Conservation (phyloP, 345 rosid genomes). For the Bruguiera gymnorhiza region DNA sequence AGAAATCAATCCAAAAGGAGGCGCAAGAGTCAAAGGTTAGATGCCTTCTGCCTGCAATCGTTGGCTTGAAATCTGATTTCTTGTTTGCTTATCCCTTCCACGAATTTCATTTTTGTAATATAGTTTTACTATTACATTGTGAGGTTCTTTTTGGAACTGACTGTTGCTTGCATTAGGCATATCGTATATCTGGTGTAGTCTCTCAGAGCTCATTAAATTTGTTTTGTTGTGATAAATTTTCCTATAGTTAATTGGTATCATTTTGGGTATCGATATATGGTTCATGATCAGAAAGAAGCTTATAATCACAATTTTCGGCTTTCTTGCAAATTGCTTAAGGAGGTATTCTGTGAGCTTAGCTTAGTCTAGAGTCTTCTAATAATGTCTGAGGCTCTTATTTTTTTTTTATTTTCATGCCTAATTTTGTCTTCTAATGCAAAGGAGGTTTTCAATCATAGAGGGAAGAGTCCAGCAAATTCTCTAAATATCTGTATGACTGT, state of each 20-base stretch:
- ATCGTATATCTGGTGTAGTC: background rate
- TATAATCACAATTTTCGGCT: too few species aligned
- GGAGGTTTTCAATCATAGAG: background rate
- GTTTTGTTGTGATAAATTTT: too few species aligned
- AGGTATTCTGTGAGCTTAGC: background rate
- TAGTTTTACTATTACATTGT: background rate
- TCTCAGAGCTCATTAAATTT: conserved; percentile 3
- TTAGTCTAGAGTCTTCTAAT: background rate
- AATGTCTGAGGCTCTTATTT: background rate
- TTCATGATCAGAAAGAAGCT: too few species aligned
- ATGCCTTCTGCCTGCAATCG: background rate
- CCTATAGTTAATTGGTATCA: too few species aligned
- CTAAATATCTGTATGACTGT: too few species aligned
- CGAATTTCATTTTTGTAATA: background rate
- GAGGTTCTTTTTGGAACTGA: conserved; percentile 6
- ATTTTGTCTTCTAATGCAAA: background rate
- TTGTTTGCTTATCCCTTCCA: background rate
- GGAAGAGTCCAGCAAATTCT: too few species aligned
- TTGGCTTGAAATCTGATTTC: background rate
- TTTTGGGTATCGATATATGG: too few species aligned
- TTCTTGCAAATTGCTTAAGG: background rate
- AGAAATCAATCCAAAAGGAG: conserved; percentile 81
- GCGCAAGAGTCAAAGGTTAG: conserved; percentile 82
- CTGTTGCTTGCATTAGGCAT: conserved; percentile 6
- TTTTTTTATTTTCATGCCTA: background rate